Evolutionary conservation across 352 stramenopile genomes (phyloP), one percentile per base, ranked within the genome.

Genomic region (Phytophthora ramorum): DNA sequence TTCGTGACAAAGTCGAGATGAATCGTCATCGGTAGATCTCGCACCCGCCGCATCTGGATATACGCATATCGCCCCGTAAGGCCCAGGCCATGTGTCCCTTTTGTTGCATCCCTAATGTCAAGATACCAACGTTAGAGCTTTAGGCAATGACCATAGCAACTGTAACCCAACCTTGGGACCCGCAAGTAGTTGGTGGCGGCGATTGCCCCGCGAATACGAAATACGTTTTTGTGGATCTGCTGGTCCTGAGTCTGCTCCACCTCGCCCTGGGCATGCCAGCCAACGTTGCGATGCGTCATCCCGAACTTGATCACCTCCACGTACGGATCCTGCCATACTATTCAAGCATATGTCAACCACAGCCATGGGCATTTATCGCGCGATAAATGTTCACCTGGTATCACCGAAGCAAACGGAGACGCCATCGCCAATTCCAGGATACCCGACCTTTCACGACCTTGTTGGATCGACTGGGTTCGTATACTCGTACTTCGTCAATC

Each of bases 301-400:
- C 79, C 84, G 46, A 86, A 84, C 51, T 90, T 90, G 69, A 96
- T 80, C 30, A 95, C 85, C 56, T 96, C 86, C n/a, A 95, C 87
- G 41, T 86, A 95, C 44, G 89, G 89, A 53, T 91, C 79, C 70
- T 95, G 89, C 89, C 89, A 95, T 7, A 93, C 84, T 95, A 16
- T 46, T 46, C 37, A 49, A 16, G n/a, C 38, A 34, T 10, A 4
- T 44, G 13, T 53, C 7, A 71, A 20, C 16, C 9, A 12, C 12
- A 48, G 7, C 20, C 8, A 9, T 7, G 10, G 19, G 17, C 19
- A 28, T 50, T 32, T 40, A 3, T 9, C 3, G 12, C 34, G 2
- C n/a, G 10, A 40, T 7, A 13, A 7, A 40, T 28, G 16, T 19
- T 12, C 22, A 78, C 74, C 71, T 71, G 74, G 74, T 48, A 78